Evolutionary conservation across 2,329 filamentous ascomycete species (phyloP).

Genomic region (Fusarium protoensiforme): DNA sequence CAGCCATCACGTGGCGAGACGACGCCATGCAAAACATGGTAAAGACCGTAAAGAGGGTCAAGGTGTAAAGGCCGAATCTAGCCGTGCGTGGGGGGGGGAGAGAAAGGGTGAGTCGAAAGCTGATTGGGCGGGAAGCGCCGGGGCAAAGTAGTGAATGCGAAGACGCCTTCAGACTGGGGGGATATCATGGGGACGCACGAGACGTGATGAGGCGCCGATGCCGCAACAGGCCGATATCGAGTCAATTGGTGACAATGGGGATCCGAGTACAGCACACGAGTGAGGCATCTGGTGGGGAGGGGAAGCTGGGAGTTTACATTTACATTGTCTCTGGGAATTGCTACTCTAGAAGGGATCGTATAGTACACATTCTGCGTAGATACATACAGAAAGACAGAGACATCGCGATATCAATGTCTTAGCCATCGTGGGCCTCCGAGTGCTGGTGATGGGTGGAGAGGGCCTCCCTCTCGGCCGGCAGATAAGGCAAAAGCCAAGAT

Average conservation of each 20-base stretch:
- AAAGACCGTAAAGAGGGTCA: neutral
- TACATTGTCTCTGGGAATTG: conserved; percentile 10
- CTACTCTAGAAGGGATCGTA: neutral
- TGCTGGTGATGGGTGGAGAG: neutral
- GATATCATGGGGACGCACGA: neutral
- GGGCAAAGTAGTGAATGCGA: neutral
- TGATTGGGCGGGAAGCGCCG: conserved; percentile 25
- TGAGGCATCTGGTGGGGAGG: conserved; percentile 24
- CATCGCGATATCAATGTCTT: neutral
- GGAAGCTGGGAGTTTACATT: conserved; percentile 31
- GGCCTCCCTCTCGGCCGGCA: conserved; percentile 8
- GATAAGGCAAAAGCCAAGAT: conserved; percentile 30
- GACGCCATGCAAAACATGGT: conserved; percentile 5
- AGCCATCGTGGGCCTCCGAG: neutral
- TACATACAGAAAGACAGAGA: neutral
- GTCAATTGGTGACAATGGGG: conserved; percentile 18
- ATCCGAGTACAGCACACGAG: neutral
- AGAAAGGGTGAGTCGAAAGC: neutral
- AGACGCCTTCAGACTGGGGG: conserved; percentile 2
- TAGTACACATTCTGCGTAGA: neutral
- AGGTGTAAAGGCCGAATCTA: conserved; percentile 39
- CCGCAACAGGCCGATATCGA: conserved; percentile 37
- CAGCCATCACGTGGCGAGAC: conserved; percentile 40
- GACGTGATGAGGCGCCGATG: conserved; percentile 17
- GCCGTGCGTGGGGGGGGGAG: conserved; percentile 33